A percentile compares a stretch with the other conserved stretches of the same genome.
These are phyloP conservation scores for Santalum album DNA, from an alignment of 164 flowering plant species.

Conservation along the genomic window DNA sequence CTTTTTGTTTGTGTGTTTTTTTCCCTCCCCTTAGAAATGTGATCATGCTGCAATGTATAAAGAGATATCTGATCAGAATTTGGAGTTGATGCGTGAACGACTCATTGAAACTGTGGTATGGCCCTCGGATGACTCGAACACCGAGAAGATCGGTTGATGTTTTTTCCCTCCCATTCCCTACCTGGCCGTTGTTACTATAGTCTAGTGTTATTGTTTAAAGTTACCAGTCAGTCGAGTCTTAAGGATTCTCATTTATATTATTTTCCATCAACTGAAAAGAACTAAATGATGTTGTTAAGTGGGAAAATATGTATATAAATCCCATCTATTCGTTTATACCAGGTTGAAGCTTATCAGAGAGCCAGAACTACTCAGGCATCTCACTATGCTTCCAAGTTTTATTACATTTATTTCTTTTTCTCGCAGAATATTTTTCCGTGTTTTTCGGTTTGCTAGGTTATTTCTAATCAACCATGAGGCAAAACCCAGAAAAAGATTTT, in stretches of 20 bases:
- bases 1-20: too few relatives aligned
- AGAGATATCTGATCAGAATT: constrained; percentile 73
- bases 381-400: too few relatives aligned
- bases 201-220: neutral
- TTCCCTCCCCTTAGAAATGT: constrained; percentile 47
- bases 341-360: too few relatives aligned
- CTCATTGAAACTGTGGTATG: constrained; percentile 70
- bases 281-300: neutral
- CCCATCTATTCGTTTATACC: neutral
- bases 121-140: constrained; percentile 70
- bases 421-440: too few relatives aligned
- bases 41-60: constrained; percentile 54
- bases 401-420: too few relatives aligned
- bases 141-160: constrained; percentile 55
- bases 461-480: too few relatives aligned
- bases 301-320: constrained; percentile 4
- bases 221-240: neutral
- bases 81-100: constrained; percentile 94
- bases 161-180: too few relatives aligned
- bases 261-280: constrained; percentile 19
- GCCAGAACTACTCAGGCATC: too few relatives aligned
- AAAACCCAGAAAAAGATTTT: too few relatives aligned
- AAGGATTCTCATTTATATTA: constrained; percentile 13
- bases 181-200: neutral
- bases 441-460: too few relatives aligned